These are phyloP conservation scores for Neopestalotiopsis rosae DNA, from an alignment of 2,329 filamentous ascomycete species.

Conservation along the genomic window DNA sequence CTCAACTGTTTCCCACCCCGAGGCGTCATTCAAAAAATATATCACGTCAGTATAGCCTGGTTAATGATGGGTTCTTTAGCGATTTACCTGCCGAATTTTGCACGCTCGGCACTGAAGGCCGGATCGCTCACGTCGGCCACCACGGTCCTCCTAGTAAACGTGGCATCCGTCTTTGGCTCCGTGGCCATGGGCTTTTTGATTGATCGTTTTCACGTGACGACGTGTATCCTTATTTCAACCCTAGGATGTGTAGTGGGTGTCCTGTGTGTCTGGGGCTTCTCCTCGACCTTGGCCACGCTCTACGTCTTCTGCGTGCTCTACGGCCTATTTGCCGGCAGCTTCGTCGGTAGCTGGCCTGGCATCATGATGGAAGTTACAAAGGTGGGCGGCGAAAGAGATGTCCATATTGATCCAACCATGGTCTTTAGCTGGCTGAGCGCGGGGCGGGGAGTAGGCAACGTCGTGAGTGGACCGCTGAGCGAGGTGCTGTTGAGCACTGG, in stretches of 20 bases:
- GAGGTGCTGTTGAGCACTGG: conserved; percentile 52
- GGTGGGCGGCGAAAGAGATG: conserved; percentile 27
- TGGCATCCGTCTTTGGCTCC: conserved; percentile 50
- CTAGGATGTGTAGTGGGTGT: conserved; percentile 53
- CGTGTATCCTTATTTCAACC: conserved; percentile 54
- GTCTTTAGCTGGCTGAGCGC: conserved; percentile 63
- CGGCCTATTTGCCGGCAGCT: conserved; percentile 59
- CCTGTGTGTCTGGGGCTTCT: conserved; percentile 66
- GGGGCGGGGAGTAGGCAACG: conserved; percentile 66
- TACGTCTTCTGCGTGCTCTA: conserved; percentile 58
- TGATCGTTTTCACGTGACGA: conserved; percentile 49
- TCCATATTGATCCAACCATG: conserved; percentile 52
- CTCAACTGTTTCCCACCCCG: background rate
- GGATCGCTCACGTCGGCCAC: conserved; percentile 48
- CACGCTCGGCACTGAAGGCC: conserved; percentile 42
- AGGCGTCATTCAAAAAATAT: too few species aligned
- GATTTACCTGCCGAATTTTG: conserved; percentile 58
- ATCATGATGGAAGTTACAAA: conserved; percentile 36
- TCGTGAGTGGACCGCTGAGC: conserved; percentile 61
- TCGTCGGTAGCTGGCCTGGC: conserved; percentile 26
- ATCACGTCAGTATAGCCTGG: too few species aligned
- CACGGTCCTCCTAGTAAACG: conserved; percentile 53
- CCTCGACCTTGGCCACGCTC: conserved; percentile 57
- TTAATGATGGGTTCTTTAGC: conserved; percentile 37
- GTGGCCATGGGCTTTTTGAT: conserved; percentile 51